Conservation (phyloP, 2,329 filamentous ascomycete species). For the Fusarium globosum region DNA sequence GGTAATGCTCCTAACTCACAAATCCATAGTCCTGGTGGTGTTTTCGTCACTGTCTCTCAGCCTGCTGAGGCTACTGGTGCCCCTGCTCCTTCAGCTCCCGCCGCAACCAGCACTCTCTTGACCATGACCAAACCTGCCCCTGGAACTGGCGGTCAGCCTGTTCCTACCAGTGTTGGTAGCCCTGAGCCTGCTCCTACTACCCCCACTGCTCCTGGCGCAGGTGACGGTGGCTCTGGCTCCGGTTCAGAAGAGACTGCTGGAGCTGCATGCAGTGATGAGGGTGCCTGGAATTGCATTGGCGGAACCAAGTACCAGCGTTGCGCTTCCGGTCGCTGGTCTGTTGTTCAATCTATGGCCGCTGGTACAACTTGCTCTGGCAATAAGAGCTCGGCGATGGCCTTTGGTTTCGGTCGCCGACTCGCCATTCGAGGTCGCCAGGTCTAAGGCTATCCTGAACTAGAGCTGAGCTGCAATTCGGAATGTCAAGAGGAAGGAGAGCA, state of each 20-base stretch:
- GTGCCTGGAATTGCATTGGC: conserved; percentile 68
- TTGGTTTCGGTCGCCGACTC: conserved; percentile 34
- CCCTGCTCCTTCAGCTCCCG: conserved; percentile 35
- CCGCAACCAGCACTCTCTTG: conserved; percentile 37
- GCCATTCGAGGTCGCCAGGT: conserved; percentile 23
- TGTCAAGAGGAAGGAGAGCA: conserved; percentile 16
- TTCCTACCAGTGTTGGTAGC: conserved; percentile 21
- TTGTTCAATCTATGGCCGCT: conserved; percentile 59
- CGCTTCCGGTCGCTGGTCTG: conserved; percentile 67
- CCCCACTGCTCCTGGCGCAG: conserved; percentile 34
- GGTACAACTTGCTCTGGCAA: conserved; percentile 63
- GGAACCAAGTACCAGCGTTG: conserved; percentile 71
- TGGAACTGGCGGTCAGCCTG: conserved; percentile 22
- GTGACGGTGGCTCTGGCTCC: conserved; percentile 34
- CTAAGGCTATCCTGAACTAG: conserved; percentile 17
- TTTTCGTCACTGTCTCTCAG: conserved; percentile 54
- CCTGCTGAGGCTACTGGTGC: conserved; percentile 39
- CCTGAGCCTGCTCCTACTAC: conserved; percentile 25
- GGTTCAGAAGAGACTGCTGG: conserved; percentile 51
- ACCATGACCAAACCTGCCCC: conserved; percentile 40
- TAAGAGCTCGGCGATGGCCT: conserved; percentile 41
- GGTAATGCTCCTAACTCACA: conserved; percentile 28
- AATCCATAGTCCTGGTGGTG: conserved; percentile 54
- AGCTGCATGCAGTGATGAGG: conserved; percentile 63
- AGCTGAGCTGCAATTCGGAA: conserved; percentile 1